Percentiles rank a stretch among this genome's conserved stretches.
phyloP scores from a whole-genome alignment of 768 basidiomycete species.

The Termitomyces bulborhizus region DNA sequence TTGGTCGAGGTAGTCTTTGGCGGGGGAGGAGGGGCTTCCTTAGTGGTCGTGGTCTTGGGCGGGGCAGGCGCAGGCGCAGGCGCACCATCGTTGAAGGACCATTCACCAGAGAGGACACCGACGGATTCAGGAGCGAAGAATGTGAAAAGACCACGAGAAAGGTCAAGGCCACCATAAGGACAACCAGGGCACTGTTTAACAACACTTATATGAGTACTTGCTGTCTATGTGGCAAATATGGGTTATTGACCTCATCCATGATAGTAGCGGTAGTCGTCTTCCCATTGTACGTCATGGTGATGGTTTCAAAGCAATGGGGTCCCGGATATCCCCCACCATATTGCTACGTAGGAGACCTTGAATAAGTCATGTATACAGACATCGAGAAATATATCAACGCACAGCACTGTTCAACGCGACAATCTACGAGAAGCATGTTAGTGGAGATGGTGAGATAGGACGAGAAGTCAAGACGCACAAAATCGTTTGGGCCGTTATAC shows the following conservation, averaged over 20 bases:
- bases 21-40: slow-evolving; percentile 11
- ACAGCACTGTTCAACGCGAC: slow-evolving; percentile 46
- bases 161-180: slow-evolving; percentile 51
- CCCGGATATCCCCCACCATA: slow-evolving; percentile 60
- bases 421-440: slow-evolving; percentile 28
- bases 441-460: background rate
- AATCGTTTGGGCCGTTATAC: slow-evolving; percentile 32
- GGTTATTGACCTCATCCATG: slow-evolving; percentile 47
- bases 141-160: slow-evolving; percentile 48
- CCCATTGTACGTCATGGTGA: slow-evolving; percentile 58
- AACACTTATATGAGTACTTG: background rate
- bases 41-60: slow-evolving; percentile 14
- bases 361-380: background rate
- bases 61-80: slow-evolving; percentile 18
- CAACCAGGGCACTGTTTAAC: slow-evolving; percentile 57
- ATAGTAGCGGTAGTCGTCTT: slow-evolving; percentile 53
- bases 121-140: slow-evolving; percentile 36
- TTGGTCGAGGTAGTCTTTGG: slow-evolving; percentile 9
- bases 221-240: background rate
- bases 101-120: slow-evolving; percentile 46
- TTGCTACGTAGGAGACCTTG: slow-evolving; percentile 25
- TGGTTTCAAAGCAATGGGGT: slow-evolving; percentile 52
- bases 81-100: slow-evolving; percentile 33
- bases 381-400: slow-evolving; percentile 1
- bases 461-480: slow-evolving; percentile 24